Percentiles rank a stretch among this genome's conserved stretches.
phyloP scores from a whole-genome alignment of 805 yeast species.

The Pichia californica region DNA sequence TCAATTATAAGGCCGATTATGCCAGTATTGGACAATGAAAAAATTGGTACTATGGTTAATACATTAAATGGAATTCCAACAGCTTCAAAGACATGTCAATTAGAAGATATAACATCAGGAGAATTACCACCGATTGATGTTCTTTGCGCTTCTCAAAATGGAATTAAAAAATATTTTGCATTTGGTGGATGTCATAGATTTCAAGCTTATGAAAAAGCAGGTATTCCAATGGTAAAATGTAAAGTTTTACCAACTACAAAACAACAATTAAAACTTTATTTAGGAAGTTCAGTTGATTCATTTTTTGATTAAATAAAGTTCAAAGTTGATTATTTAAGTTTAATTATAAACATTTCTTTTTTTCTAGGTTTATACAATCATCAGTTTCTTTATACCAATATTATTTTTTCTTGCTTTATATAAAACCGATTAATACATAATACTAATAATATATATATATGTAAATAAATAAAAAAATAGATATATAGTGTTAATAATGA shows the following conservation, averaged over 20 bases:
- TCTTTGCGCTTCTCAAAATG: constrained; percentile 56
- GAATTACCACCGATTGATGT: constrained; percentile 83
- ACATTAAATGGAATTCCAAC: constrained; percentile 59
- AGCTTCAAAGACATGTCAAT: constrained; percentile 52
- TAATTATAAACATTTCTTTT: no score
- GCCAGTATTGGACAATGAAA: constrained; percentile 69
- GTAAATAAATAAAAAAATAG: no score
- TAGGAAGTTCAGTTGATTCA: constrained; percentile 61
- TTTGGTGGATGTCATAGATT: constrained; percentile 90
- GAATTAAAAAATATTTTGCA: constrained; percentile 62
- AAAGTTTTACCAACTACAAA: constrained; percentile 71
- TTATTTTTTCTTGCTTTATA: no score
- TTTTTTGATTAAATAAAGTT: constrained; percentile 42
- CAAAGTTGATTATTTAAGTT: no score
- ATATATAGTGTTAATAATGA: no score
- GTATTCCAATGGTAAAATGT: constrained; percentile 51
- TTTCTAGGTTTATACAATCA: no score
- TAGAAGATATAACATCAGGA: constrained; percentile 46
- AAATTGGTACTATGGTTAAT: constrained; percentile 74
- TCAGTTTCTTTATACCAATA: no score
- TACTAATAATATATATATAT: no score
- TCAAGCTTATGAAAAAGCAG: constrained; percentile 70
- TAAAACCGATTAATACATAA: no score
- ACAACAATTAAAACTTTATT: constrained; percentile 56
- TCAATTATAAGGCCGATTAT: constrained; percentile 77